Base-by-base conservation (phyloP, 768 basidiomycete species). In the Kondoa subrosea region DNA sequence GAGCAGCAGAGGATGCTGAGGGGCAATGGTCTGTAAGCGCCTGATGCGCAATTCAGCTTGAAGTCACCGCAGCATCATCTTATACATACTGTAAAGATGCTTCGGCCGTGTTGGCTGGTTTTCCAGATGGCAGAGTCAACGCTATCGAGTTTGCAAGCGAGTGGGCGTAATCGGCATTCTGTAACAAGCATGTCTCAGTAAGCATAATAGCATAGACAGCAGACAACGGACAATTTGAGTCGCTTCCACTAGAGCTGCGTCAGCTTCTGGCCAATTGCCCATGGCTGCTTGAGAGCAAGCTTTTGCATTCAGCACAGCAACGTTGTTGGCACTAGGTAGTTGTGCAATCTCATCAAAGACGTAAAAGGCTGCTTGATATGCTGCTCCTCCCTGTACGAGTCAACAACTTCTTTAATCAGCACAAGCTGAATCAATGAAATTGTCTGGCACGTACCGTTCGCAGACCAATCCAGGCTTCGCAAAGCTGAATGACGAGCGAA, bases 401-500 rank as follows among this genome's bases (percentile, higher is more conserved):
- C 61, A 31, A 31, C 26, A 27, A 32, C 29, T 63, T 21, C 30
- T 12, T 63, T n/a, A n/a, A n/a, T n/a, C 16, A 59, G 25, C 58
- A 25, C 58, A 8, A 59, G 4, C 25, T 14, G 29, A 8, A 25
- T 4, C 14, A 59, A 31, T 31, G 58, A 59, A 27, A 59, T 4
- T 25, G 25, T 15, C 14, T 59, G n/a, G 15, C n/a, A 63, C 61
- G 16, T 3, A 63, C 61, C 8, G 15, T 32, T 27, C 61, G 60
- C 26, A 69, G 70, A 1, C 76, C 78, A 34, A 79, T 77, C 78
- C 78, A 79, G 14, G 78, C 77, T 68, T 79, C 78, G 70, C 78
- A 78, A 31, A 75, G 73, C 67, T 79, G 78, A 25, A 78, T 74
- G 40, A 79, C 68, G 3, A 75, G 70, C 64, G 78, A 77, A 68